These are phyloP conservation scores for Podospora pseudoanserina DNA, from an alignment of 495 filamentous ascomycete species.

Conservation along the genomic window DNA sequence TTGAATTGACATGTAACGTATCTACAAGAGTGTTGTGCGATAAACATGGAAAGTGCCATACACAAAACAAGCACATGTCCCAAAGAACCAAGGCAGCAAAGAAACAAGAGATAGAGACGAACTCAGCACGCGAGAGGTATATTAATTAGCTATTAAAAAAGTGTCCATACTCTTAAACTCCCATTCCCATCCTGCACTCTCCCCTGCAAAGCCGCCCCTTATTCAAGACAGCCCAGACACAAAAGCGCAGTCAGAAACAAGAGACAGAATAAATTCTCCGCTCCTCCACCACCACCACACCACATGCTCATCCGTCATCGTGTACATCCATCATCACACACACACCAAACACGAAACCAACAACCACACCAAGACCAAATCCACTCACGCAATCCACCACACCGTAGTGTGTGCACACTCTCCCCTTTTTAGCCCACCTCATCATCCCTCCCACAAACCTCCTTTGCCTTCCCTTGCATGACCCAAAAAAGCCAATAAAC, in stretches of 20 bases:
- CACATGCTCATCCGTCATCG: slow-evolving; percentile 3
- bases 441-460: slow-evolving; percentile 8
- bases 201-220: not conserved
- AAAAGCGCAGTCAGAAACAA: not conserved
- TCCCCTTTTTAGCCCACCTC: not conserved
- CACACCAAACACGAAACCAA: not conserved
- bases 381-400: not conserved
- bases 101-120: slow-evolving; percentile 17
- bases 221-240: not conserved
- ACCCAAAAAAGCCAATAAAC: slow-evolving; percentile 22
- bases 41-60: no score
- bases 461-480: slow-evolving; percentile 17
- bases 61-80: no score
- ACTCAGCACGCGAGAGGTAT: slow-evolving; percentile 35
- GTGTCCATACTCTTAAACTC: not conserved
- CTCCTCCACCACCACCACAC: not conserved
- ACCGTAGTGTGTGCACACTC: not conserved
- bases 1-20: no score
- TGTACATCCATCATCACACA: slow-evolving; percentile 3
- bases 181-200: not conserved
- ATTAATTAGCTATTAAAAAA: slow-evolving; percentile 37
- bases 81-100: not conserved
- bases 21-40: no score
- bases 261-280: not conserved
- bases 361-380: not conserved